Percentiles rank a stretch among this genome's conserved stretches.
Conservation (phyloP, 306 rosid species). For the Canavalia ensiformis region DNA sequence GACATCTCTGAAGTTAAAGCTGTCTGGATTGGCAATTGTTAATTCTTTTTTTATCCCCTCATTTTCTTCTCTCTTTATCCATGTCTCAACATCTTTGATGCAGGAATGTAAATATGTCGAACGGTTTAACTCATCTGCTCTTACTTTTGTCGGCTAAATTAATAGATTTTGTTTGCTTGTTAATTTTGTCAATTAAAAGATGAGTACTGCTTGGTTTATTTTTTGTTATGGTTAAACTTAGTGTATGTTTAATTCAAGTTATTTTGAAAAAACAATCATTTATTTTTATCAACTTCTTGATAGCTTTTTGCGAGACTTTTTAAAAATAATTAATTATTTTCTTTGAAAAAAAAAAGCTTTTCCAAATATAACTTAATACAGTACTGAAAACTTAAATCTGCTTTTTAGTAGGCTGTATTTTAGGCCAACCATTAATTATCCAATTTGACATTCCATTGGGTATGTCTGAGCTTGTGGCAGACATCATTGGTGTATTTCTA, state of each 20-base stretch:
- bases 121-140: background rate
- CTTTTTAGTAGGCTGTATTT: background rate
- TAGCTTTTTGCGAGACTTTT: too few relatives aligned
- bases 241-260: too few relatives aligned
- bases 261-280: too few relatives aligned
- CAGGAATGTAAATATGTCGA: slow-evolving; percentile 18
- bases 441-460: background rate
- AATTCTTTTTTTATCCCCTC: too few relatives aligned
- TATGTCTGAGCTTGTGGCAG: background rate
- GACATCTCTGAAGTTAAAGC: background rate
- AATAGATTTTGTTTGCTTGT: background rate
- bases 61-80: background rate
- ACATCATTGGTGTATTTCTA: background rate
- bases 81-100: slow-evolving; percentile 12
- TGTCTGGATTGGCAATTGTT: slow-evolving; percentile 22
- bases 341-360: too few relatives aligned
- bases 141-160: slow-evolving; percentile 24
- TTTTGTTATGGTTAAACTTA: background rate
- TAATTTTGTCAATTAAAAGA: slow-evolving; percentile 8
- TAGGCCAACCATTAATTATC: background rate
- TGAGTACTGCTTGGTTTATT: background rate
- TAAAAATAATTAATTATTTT: too few relatives aligned
- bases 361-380: background rate
- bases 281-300: too few relatives aligned
- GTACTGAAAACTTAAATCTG: background rate